These are phyloP conservation scores for Phytopythium delawarense DNA, from an alignment of 352 stramenopile species.

Conservation along the genomic window DNA sequence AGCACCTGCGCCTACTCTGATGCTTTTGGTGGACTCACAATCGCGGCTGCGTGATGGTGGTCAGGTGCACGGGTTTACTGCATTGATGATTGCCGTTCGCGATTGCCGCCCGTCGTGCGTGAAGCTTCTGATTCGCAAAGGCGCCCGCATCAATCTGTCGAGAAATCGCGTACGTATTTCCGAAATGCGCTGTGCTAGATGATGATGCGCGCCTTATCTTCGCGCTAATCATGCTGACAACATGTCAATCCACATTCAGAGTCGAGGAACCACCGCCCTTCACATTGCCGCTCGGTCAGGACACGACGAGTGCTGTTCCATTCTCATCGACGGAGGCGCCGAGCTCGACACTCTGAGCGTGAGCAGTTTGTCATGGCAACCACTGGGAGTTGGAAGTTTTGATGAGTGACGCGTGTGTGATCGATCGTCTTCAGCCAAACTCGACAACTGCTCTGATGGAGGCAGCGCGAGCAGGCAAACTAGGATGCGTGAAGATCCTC, in stretches of 20 bases:
- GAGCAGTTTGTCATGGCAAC: slow-evolving; percentile 11
- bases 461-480: slow-evolving; percentile 73
- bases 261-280: slow-evolving; percentile 74
- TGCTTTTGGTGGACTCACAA: not conserved
- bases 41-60: not conserved
- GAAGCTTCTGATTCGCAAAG: slow-evolving; percentile 74
- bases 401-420: not conserved
- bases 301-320: slow-evolving; percentile 67
- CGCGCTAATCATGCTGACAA: slow-evolving; percentile 8
- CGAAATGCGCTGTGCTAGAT: not conserved
- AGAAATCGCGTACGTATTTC: slow-evolving; percentile 56
- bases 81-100: slow-evolving; percentile 75
- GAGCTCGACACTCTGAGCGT: slow-evolving; percentile 78
- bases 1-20: not conserved
- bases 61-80: slow-evolving; percentile 78
- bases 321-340: slow-evolving; percentile 63
- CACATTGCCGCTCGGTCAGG: slow-evolving; percentile 77
- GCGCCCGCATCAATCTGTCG: slow-evolving; percentile 76
- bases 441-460: slow-evolving; percentile 87
- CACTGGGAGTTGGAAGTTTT: not conserved
- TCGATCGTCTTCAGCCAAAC: slow-evolving; percentile 45
- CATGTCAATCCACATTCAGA: slow-evolving; percentile 34
- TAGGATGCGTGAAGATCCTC: slow-evolving; percentile 69
- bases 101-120: slow-evolving; percentile 63
- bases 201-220: not conserved